Conservation (phyloP, 169 alveolate species). For the Cryptosporidium sp. region DNA sequence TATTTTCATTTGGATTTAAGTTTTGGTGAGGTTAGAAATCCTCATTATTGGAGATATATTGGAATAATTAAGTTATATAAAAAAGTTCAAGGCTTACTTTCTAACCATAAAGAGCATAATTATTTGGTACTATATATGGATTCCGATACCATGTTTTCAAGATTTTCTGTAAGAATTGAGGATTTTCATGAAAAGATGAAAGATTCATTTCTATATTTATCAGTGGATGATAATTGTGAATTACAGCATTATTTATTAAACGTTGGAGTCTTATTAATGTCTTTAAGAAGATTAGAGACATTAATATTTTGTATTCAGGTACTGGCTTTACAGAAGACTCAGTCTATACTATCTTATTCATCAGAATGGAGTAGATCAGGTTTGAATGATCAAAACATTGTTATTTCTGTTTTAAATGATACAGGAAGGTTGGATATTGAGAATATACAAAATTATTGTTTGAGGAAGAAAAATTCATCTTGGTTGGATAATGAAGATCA, state of each 20-base stretch:
- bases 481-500: not conserved
- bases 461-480: not conserved
- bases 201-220: constrained; percentile 12
- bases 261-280: constrained; percentile 46
- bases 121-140: constrained; percentile 50
- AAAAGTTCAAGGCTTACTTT: not conserved
- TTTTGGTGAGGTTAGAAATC: not conserved
- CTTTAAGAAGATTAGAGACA: constrained; percentile 45
- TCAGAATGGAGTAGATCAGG: constrained; percentile 68
- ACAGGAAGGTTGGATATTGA: constrained; percentile 36
- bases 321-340: constrained; percentile 37
- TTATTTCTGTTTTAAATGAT: constrained; percentile 42
- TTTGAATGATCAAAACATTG: constrained; percentile 60
- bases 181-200: not conserved
- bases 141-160: constrained; percentile 56
- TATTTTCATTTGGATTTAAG: constrained; percentile 43
- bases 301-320: constrained; percentile 35
- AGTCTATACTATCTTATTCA: constrained; percentile 15
- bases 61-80: constrained; percentile 38
- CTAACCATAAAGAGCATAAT: not conserved
- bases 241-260: constrained; percentile 19
- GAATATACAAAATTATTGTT: constrained; percentile 26
- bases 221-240: constrained; percentile 64
- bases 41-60: constrained; percentile 69
- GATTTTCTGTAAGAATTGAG: constrained; percentile 18